Percentiles rank a stretch among this genome's conserved stretches.
These are phyloP conservation scores for Rhizophagus clarus DNA, from an alignment of 192 early-diverging fungal genomes.

Conservation along the genomic window DNA sequence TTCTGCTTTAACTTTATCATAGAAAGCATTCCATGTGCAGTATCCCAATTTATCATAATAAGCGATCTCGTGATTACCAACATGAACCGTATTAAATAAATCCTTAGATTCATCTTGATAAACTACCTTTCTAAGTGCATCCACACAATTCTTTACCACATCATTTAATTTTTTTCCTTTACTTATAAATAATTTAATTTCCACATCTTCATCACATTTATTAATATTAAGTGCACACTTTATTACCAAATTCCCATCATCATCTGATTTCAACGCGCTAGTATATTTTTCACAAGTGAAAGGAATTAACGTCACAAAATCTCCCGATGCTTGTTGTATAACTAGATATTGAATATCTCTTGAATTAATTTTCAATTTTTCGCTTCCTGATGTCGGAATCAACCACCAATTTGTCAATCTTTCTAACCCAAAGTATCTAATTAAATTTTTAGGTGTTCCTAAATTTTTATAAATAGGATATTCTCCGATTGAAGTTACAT, in stretches of 20 bases:
- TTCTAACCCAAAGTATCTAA: constrained; percentile 15
- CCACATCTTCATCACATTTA: not conserved
- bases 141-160: not conserved
- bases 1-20: constrained; percentile 4
- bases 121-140: not conserved
- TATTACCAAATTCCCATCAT: constrained; percentile 8
- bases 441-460: not conserved
- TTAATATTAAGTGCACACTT: not conserved
- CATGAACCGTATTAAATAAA: no score
- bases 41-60: constrained; percentile 31
- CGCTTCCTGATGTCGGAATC: not conserved
- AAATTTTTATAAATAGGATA: not conserved
- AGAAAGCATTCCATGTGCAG: constrained; percentile 32
- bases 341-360: constrained; percentile 23
- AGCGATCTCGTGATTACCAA: not conserved
- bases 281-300: not conserved
- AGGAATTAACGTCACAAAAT: constrained; percentile 20
- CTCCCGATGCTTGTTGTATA: constrained; percentile 23
- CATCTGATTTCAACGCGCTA: constrained; percentile 15
- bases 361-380: not conserved
- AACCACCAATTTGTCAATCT: constrained; percentile 17
- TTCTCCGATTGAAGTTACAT: not conserved
- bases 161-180: not conserved
- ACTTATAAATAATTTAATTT: constrained; percentile 6
- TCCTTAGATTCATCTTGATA: not conserved